Base-by-base conservation (phyloP, 176 grass and related monocot species). In the Avena eriantha region DNA sequence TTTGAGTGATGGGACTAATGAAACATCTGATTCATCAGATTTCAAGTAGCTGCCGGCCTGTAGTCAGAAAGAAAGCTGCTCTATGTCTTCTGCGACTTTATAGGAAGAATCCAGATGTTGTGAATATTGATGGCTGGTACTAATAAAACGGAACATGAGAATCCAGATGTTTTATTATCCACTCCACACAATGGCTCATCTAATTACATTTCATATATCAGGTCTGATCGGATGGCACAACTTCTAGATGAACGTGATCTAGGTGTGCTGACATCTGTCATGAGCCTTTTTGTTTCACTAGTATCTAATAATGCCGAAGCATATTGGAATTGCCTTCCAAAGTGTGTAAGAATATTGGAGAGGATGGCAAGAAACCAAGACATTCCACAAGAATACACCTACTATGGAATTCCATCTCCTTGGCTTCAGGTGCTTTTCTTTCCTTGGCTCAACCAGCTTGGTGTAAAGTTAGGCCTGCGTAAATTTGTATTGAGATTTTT, bases 381-480 rank as follows among this genome's bases (percentile, higher is more conserved):
- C 92, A 88, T 99, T 87, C 94, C 94, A 26, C 97, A 90, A 64
- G 97, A 99, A 82, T 99, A 99, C 70, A 99, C 97, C 49, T 99
- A 99, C 59, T 99, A 99, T 74, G 97, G 97, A 88, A 99, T 99
- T 73, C 97, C 97, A 85, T 99, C 97, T 85, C 97, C 97, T 81
- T 99, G 97, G 97, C 97, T 98, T 92, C 97, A 99, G 93, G 97
- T 99, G 71, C 47, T 85, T 90, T 57, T 81, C 15, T 91, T 63
- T 69, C 76, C 15, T 26, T 83, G 59, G 18, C 13, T 66, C 67
- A 75, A 65, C 18, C 14, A 43, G 48, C 69, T 76, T 73, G 8
- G 59, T 66, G 10, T 79, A 65, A 24, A 66, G 13, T 22, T 50
- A 75, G 72, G 72, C 12, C 13, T 75, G 7, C 3, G 23, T 10